Conservation (phyloP, 2,329 filamentous ascomycete genomes). For the Fusarium sp. region DNA sequence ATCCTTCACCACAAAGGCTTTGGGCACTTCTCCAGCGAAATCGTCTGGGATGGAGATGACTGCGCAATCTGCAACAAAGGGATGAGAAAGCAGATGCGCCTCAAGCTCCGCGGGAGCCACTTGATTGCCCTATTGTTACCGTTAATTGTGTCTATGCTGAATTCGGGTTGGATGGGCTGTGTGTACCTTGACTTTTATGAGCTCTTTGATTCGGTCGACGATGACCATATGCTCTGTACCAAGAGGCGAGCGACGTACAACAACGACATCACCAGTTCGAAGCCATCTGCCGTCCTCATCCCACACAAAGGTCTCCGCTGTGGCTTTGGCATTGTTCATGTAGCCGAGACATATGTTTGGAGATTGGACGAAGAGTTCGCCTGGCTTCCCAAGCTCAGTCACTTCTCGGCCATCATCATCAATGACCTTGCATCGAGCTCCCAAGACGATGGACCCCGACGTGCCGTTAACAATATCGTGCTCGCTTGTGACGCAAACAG, state of each 20-base stretch:
- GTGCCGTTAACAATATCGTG: neutral
- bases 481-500: neutral
- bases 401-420: neutral
- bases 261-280: neutral
- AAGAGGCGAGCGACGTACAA: neutral
- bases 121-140: accelerated
- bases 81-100: neutral
- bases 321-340: neutral
- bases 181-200: neutral
- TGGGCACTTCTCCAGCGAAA: neutral
- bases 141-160: neutral
- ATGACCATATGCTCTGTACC: neutral
- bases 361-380: neutral
- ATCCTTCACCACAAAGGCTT: neutral
- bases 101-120: neutral
- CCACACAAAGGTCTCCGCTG: neutral
- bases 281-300: neutral
- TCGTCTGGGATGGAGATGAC: neutral
- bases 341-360: neutral
- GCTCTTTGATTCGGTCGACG: neutral
- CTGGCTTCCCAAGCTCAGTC: neutral
- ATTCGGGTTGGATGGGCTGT: accelerated
- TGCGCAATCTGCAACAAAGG: neutral
- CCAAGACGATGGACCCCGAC: neutral
- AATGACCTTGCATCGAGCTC: neutral